These are phyloP conservation scores for Saposhnikovia divaricata DNA, from an alignment of 129 eudicot species.

Conservation along the genomic window DNA sequence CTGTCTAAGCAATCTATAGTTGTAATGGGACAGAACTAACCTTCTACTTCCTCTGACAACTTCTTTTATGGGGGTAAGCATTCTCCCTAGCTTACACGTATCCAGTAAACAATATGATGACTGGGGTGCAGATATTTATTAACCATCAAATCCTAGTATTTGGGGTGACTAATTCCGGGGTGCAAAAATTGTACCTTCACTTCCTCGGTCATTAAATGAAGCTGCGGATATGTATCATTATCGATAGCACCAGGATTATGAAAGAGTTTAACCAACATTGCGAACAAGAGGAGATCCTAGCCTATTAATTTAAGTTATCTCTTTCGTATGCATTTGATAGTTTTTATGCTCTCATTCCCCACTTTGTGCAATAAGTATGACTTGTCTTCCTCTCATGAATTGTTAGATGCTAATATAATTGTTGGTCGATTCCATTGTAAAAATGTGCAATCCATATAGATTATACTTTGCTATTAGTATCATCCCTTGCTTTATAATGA, in stretches of 20 bases:
- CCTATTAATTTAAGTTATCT: not conserved
- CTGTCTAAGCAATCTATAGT: not conserved
- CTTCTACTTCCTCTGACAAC: not conserved
- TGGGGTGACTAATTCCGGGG: not conserved
- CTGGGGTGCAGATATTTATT: not conserved
- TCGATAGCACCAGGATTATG: not conserved
- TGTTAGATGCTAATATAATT: not conserved
- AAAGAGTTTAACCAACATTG: not conserved
- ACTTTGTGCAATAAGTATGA: not conserved
- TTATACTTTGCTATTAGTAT: no score
- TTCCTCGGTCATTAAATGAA: not conserved
- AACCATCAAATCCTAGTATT: not conserved
- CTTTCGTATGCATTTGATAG: not conserved
- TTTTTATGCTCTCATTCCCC: not conserved
- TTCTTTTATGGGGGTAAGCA: not conserved
- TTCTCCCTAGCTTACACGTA: not conserved
- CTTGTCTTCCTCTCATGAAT: not conserved
- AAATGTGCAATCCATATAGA: not conserved
- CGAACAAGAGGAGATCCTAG: not conserved
- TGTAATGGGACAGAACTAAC: not conserved
- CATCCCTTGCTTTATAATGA: not conserved
- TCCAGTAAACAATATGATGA: not conserved
- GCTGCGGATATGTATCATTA: not conserved
- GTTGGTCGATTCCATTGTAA: not conserved
- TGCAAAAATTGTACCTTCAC: not conserved